Conservation (phyloP, 192 early-diverging fungal genomes). For the Gamsiella multidivaricata region DNA sequence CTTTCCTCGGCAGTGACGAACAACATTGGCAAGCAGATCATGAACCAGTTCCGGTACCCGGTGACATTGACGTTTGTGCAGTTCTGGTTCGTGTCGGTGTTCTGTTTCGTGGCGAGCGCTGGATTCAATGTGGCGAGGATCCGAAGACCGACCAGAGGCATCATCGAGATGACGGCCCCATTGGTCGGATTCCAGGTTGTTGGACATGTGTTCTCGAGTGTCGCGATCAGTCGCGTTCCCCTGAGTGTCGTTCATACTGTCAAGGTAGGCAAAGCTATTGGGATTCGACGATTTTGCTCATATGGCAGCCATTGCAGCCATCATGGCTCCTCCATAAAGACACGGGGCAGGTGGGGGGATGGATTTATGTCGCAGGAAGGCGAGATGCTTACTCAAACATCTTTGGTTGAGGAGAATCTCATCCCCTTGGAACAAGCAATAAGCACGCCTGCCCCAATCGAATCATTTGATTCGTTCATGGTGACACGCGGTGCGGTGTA, state of each 20-base stretch:
- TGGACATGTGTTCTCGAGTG: constrained; percentile 83
- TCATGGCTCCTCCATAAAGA: too few species aligned
- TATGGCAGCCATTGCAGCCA: too few species aligned
- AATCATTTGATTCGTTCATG: constrained; percentile 9
- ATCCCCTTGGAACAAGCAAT: neutral
- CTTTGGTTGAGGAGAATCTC: too few species aligned
- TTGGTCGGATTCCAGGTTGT: constrained; percentile 84
- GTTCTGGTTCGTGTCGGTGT: constrained; percentile 80
- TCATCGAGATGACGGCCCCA: constrained; percentile 72
- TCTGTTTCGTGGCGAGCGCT: constrained; percentile 63
- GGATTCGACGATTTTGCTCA: too few species aligned
- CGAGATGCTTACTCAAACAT: too few species aligned
- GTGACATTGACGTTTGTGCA: constrained; percentile 88
- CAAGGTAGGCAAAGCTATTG: constrained; percentile 68
- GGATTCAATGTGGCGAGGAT: constrained; percentile 62
- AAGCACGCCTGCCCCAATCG: neutral
- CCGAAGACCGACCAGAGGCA: constrained; percentile 57
- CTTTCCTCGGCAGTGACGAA: constrained; percentile 85
- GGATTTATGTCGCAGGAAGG: too few species aligned
- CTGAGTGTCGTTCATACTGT: constrained; percentile 92
- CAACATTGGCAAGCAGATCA: constrained; percentile 85
- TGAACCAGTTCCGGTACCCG: constrained; percentile 81
- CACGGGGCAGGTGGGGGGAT: too few species aligned
- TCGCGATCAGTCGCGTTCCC: constrained; percentile 79
- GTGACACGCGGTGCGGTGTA: neutral